Evolutionary conservation across 257 asterid species (phyloP).

Genomic region (Fraxinus excelsior): DNA sequence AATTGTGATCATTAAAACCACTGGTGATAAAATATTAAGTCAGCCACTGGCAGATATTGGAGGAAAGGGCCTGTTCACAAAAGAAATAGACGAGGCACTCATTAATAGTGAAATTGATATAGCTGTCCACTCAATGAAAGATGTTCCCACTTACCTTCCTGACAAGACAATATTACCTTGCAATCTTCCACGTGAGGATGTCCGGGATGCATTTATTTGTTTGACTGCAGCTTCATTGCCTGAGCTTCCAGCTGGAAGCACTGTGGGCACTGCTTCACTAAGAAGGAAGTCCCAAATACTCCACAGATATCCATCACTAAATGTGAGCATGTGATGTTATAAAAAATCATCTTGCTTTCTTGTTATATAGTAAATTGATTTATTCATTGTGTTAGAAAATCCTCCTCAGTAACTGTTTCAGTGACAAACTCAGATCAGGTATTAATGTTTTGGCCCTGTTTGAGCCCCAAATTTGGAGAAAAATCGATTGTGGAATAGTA

Average conservation of each 20-base stretch:
- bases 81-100: conserved; percentile 97
- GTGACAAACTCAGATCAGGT: background rate
- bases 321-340: conserved; percentile 39
- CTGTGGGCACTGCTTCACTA: conserved; percentile 90
- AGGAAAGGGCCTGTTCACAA: conserved; percentile 94
- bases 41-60: conserved; percentile 99
- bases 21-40: conserved; percentile 87
- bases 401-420: background rate
- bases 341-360: background rate
- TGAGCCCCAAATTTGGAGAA: too few relatives aligned
- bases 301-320: conserved; percentile 72
- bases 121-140: conserved; percentile 99
- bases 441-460: background rate
- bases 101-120: conserved; percentile 83
- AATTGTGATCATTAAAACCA: conserved; percentile 83
- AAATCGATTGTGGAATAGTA: too few relatives aligned
- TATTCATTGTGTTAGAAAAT: background rate
- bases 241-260: conserved; percentile 84
- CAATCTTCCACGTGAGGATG: conserved; percentile 97
- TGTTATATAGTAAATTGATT: background rate
- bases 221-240: conserved; percentile 70
- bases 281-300: conserved; percentile 97
- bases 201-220: conserved; percentile 92
- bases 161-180: conserved; percentile 79
- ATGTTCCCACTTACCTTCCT: conserved; percentile 95